Conservation (phyloP, 2,329 filamentous ascomycete species). For the Sordariomycetes sp. region DNA sequence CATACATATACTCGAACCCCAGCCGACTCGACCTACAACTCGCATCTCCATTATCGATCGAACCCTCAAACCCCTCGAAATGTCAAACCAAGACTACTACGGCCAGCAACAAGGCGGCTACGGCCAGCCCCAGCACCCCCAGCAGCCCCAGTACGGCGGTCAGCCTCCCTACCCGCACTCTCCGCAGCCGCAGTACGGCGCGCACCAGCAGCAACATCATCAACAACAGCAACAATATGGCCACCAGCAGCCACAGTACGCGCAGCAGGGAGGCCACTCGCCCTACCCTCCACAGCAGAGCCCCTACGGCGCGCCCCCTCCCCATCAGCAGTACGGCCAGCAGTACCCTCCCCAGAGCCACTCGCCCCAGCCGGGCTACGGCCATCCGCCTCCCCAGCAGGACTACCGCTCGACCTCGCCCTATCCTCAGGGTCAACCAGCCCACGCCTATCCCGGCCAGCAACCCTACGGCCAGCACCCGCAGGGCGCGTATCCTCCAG, state of each 20-base stretch:
- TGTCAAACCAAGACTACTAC: constrained; percentile 30
- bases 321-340: constrained; percentile 5
- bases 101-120: constrained; percentile 11
- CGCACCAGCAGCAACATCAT: constrained; percentile 13
- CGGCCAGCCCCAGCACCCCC: constrained; percentile 14
- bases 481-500: constrained; percentile 9
- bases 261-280: constrained; percentile 5
- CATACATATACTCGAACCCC: too few relatives aligned
- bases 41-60: too few relatives aligned
- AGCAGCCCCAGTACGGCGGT: constrained; percentile 11
- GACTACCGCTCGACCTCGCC: constrained; percentile 8
- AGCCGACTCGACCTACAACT: too few relatives aligned
- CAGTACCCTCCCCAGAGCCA: constrained; percentile 3
- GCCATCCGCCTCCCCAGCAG: not conserved
- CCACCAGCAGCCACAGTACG: constrained; percentile 5
- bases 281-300: constrained; percentile 3
- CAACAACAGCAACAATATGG: not conserved
- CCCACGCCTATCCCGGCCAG: too few relatives aligned
- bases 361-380: not conserved
- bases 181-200: constrained; percentile 12
- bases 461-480: constrained; percentile 18
- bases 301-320: constrained; percentile 5
- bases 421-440: constrained; percentile 4
- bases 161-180: constrained; percentile 13
- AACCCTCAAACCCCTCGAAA: too few relatives aligned